Percentiles rank a stretch among this genome's conserved stretches.
phyloP scores from a whole-genome alignment of 345 rosid genomes.

The Iberis pinnata region DNA sequence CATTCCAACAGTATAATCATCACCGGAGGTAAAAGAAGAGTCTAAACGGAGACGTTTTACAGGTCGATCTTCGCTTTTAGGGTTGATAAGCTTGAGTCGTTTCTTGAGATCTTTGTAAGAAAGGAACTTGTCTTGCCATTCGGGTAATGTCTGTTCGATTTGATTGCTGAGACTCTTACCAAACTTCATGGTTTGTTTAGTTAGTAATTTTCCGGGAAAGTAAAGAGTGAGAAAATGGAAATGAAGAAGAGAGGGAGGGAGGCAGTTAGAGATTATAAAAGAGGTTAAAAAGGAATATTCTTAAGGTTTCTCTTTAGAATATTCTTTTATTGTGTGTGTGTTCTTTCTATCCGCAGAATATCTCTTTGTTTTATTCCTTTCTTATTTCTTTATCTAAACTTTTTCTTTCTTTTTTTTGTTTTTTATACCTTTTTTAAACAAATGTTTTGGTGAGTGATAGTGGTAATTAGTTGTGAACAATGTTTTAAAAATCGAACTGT shows the following conservation, averaged over 20 bases:
- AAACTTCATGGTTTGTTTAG: constrained; percentile 51
- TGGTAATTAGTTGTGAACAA: too few species aligned
- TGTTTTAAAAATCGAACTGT: too few species aligned
- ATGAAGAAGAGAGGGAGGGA: constrained; percentile 7
- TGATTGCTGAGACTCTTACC: constrained; percentile 95
- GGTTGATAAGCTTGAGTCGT: constrained; percentile 57
- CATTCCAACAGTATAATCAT: constrained; percentile 14
- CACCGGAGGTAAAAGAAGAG: constrained; percentile 20
- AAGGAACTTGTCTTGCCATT: constrained; percentile 92
- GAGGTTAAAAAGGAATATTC: constrained; percentile 24
- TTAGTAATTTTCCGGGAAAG: neutral
- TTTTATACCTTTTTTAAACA: neutral
- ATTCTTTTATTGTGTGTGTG: constrained; percentile 22
- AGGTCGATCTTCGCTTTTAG: constrained; percentile 44
- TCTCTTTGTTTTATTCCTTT: constrained; percentile 23
- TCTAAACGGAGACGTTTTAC: constrained; percentile 47
- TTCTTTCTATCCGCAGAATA: constrained; percentile 23
- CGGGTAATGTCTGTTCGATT: constrained; percentile 91
- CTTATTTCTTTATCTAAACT: too few species aligned
- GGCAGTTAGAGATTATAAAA: neutral
- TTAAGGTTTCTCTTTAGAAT: constrained; percentile 28
- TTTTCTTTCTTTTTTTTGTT: too few species aligned
- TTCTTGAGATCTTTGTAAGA: constrained; percentile 96
- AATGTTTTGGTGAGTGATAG: too few species aligned
- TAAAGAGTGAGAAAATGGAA: neutral